Conservation (phyloP, 2,329 filamentous ascomycete genomes). For the Ascosphaera aggregata region DNA sequence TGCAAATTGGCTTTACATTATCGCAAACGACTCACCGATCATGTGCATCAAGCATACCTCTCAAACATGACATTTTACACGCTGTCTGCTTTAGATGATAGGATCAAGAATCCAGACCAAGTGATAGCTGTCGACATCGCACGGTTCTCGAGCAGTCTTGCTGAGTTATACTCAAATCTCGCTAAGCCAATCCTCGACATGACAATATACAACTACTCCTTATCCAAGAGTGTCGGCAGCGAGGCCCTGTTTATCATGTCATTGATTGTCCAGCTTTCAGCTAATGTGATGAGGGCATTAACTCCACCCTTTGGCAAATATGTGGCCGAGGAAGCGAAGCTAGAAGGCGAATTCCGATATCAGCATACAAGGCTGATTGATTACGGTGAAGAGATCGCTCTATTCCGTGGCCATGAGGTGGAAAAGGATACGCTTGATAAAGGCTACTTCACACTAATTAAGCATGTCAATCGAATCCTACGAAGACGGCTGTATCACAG, state of each 20-base stretch:
- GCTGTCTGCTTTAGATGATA: conserved; percentile 79
- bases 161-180: conserved; percentile 87
- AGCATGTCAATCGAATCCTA: conserved; percentile 92
- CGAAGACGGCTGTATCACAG: conserved; percentile 82
- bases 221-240: conserved; percentile 86
- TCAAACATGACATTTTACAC: conserved; percentile 98
- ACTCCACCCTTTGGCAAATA: conserved; percentile 96
- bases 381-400: conserved; percentile 80
- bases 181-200: conserved; percentile 91
- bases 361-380: conserved; percentile 89
- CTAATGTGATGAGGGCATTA: conserved; percentile 75
- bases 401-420: conserved; percentile 77
- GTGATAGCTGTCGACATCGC: conserved; percentile 91
- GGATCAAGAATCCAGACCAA: conserved; percentile 97
- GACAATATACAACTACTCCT: conserved; percentile 85
- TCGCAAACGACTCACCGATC: conserved; percentile 73
- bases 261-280: conserved; percentile 76
- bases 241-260: conserved; percentile 94
- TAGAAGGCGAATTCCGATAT: conserved; percentile 93
- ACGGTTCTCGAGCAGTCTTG: conserved; percentile 85
- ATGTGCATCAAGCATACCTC: conserved; percentile 88
- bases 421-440: conserved; percentile 96
- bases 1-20: conserved; percentile 86
- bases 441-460: conserved; percentile 96
- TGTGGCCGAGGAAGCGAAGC: conserved; percentile 78